Evolutionary conservation across 2,329 filamentous ascomycete species (phyloP), one percentile per base, ranked within the genome.

Genomic region (Fusarium burgessii): DNA sequence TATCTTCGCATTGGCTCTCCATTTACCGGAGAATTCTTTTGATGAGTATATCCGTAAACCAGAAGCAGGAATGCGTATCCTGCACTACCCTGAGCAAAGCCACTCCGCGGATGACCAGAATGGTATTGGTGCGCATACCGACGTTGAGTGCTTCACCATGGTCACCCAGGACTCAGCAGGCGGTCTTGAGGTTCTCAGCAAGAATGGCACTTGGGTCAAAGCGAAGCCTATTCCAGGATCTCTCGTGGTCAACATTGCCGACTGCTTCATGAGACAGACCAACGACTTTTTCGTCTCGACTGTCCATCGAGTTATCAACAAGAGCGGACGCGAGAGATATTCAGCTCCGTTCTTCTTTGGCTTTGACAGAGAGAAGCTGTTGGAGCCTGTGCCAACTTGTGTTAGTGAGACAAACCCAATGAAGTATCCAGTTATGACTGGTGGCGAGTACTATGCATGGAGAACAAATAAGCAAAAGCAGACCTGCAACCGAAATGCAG

Each of bases 231-330:
- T 84, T 2, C 78, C 79, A 2, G 82, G 79, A 2, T 80, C 84
- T 1, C 80, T 86, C 47, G 84, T 87, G 18, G 83, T 87, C n/a
- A 87, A 87, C 56, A 83, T 87, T 20, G 86, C 81, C 9, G 84
- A 87, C 70, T 85, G 82, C 57, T 74, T 87, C 66, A 84, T 85
- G 80, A 80, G 85, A 18, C 84, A 84, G 77, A 86, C 84, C 2
- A 87, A 87, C 58, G 85, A 83, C 20, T 62, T 77, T 47, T 87
- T 85, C 59, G 80, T 84, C 58, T 84, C 82, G 46, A 86, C 84
- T 0, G 80, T 87, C n/a, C 85, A 86, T 66, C 76, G 84, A 4
- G 84, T 83, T 3, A 79, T 83, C 36, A 87, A 86, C 52, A 68
- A 76, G 27, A 80, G 78, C 11, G 78, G 74, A 0, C 73, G 77